These are phyloP conservation scores for Saccharomycopsis hybrid DNA, from an alignment of 1,139 yeast genomes.

Conservation along the genomic window DNA sequence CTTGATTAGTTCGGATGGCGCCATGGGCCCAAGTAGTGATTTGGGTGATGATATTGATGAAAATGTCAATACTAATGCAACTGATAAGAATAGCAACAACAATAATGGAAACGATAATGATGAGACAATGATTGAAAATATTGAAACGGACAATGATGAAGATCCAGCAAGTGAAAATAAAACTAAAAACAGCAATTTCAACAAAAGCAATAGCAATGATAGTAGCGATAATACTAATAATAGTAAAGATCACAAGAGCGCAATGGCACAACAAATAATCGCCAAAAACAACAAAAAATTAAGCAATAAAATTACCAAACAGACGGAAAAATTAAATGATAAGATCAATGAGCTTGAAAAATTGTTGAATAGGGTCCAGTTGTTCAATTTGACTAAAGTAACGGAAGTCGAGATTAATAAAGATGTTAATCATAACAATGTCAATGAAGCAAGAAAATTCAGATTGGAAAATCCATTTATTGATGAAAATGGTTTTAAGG, in stretches of 20 bases:
- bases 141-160: too few relatives aligned
- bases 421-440: too few relatives aligned
- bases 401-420: constrained; percentile 35
- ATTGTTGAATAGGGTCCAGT: constrained; percentile 8
- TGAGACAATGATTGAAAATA: too few relatives aligned
- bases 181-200: too few relatives aligned
- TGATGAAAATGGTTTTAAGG: constrained; percentile 23
- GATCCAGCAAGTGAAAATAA: too few relatives aligned
- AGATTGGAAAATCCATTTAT: background rate
- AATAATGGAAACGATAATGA: too few relatives aligned
- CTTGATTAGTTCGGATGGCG: too few relatives aligned
- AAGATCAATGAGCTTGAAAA: constrained; percentile 1
- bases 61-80: too few relatives aligned
- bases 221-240: too few relatives aligned
- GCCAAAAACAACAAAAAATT: constrained; percentile 20
- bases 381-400: constrained; percentile 32
- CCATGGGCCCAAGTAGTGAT: constrained; percentile 21
- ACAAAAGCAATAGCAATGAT: too few relatives aligned
- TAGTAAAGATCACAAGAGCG: constrained; percentile 26
- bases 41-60: background rate
- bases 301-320: constrained; percentile 25
- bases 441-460: background rate
- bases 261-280: constrained; percentile 15
- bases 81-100: too few relatives aligned
- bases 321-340: constrained; percentile 21